Evolutionary conservation across 306 rosid genomes (phyloP).

Genomic region (Coriaria nepalensis): DNA sequence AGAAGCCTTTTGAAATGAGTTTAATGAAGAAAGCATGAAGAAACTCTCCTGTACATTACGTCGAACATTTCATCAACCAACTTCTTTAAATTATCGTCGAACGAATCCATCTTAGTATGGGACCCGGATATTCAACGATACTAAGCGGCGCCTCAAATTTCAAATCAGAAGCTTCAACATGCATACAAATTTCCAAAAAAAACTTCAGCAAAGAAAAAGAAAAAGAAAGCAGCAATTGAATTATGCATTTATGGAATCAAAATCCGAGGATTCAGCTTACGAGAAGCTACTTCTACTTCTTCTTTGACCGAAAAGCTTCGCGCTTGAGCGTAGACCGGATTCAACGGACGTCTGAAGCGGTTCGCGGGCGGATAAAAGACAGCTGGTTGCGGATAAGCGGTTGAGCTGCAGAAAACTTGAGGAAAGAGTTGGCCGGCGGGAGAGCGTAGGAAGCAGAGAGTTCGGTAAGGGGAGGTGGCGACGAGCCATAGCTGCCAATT

Average conservation of each 20-base stretch:
- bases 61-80: conserved; percentile 77
- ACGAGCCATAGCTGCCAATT: conserved; percentile 21
- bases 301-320: conserved; percentile 31
- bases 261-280: conserved; percentile 27
- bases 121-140: conserved; percentile 73
- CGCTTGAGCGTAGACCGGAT: conserved; percentile 32
- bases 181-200: not conserved
- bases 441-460: conserved; percentile 15
- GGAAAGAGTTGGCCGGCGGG: conserved; percentile 19
- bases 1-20: not conserved
- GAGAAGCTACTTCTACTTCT: conserved; percentile 41
- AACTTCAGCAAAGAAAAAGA: not conserved
- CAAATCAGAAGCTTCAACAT: conserved; percentile 44
- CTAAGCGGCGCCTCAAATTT: conserved; percentile 54
- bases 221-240: not conserved
- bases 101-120: conserved; percentile 41
- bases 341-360: conserved; percentile 3
- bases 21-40: not conserved
- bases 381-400: conserved; percentile 15
- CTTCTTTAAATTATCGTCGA: conserved; percentile 63
- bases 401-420: conserved; percentile 16
- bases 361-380: conserved; percentile 11
- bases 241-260: not conserved
- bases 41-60: conserved; percentile 75
- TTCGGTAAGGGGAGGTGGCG: conserved; percentile 14